Percentiles rank a stretch among this genome's conserved stretches.
Conservation (phyloP, 2,329 filamentous ascomycete genomes). For the Botrytis byssoidea region DNA sequence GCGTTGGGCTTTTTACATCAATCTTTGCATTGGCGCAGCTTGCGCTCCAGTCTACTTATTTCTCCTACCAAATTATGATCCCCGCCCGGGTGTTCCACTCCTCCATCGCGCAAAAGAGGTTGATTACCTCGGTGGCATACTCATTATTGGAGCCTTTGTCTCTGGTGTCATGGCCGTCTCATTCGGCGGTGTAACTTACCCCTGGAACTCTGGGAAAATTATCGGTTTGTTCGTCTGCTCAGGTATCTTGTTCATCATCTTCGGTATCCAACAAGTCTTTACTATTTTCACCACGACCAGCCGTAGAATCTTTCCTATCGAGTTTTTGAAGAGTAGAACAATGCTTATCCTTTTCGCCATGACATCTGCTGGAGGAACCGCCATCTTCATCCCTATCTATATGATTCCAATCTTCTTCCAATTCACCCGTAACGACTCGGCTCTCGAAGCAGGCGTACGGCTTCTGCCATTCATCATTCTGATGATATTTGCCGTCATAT, state of each 20-base stretch:
- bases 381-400: slow-evolving; percentile 44
- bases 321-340: slow-evolving; percentile 41
- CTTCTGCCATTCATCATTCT: slow-evolving; percentile 42
- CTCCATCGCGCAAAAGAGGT: slow-evolving; percentile 31
- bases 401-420: slow-evolving; percentile 51
- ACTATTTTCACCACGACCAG: slow-evolving; percentile 33
- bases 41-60: slow-evolving; percentile 43
- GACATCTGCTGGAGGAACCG: slow-evolving; percentile 39
- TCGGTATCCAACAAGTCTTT: slow-evolving; percentile 33
- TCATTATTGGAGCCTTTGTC: slow-evolving; percentile 40
- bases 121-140: slow-evolving; percentile 33
- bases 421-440: slow-evolving; percentile 49
- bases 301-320: slow-evolving; percentile 36
- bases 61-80: slow-evolving; percentile 45
- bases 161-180: slow-evolving; percentile 40
- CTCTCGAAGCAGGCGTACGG: slow-evolving; percentile 45
- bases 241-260: slow-evolving; percentile 39
- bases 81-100: slow-evolving; percentile 32
- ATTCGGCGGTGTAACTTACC: slow-evolving; percentile 39
- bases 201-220: slow-evolving; percentile 34
- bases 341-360: slow-evolving; percentile 40
- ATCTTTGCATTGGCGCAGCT: not conserved
- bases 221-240: slow-evolving; percentile 46
- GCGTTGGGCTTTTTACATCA: slow-evolving; percentile 15
- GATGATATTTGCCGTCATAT: slow-evolving; percentile 40